Evolutionary conservation across 805 yeast species (phyloP), one percentile per base, ranked within the genome.

Genomic region (Saturnispora quitensis): DNA sequence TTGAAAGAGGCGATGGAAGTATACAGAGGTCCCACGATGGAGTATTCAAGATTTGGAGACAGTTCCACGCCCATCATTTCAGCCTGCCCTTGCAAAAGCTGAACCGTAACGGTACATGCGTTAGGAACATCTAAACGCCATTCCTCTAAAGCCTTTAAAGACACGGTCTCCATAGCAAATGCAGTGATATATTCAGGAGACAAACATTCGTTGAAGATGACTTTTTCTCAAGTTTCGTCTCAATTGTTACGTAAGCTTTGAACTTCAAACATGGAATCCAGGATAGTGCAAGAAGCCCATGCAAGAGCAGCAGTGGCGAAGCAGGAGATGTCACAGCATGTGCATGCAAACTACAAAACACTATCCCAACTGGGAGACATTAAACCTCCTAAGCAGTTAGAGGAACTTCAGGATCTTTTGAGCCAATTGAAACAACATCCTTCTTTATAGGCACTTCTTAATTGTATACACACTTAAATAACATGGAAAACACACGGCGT

Each of bases 41-140:
- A 62, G 59, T 81, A 84, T 22, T 81, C 86, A 1, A 75, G 72
- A 53, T 85, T 87, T 43, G 75, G 71, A 2, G 97, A 86, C 24
- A 93, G 75, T 64, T 93, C 99, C 3, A 97, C 88, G 24, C 99
- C 99, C 67, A 85, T 88, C 9, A 89, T 77, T 68, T 93, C 99
- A 2, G 88, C 96, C 2, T 82, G 74, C 3, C 99, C 99, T 2
- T 72, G 69, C 3, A 67, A 53, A 10, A 82, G 72, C 58, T 27
- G 22, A n/a, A 50, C 15, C 72, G 78, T 44, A 86, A 61, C n/a
- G 69, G 68, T 17, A 77, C 71, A 28, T 13, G 56, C 58, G 43
- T 73, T 74, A 55, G 73, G 72, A 4, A 86, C 78, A 62, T 86
- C 93, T 56, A 86, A 75, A 50, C 95, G 71, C 93, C 95, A 86